Percentiles rank a stretch among this genome's conserved stretches.
These are phyloP conservation scores for Paramicrosporidium saccamoebae DNA, from an alignment of 371 early-diverging fungal genomes.

Conservation along the genomic window DNA sequence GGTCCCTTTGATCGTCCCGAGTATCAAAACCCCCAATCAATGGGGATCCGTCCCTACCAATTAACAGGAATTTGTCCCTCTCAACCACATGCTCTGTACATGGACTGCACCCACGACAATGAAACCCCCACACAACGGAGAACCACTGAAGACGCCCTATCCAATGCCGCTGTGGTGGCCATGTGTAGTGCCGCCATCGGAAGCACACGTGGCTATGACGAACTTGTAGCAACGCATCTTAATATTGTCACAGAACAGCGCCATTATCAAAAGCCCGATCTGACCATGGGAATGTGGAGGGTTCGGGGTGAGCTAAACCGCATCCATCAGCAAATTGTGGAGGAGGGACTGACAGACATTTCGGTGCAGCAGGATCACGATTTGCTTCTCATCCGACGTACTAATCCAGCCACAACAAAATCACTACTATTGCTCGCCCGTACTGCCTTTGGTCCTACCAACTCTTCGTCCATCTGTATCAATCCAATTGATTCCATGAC, in stretches of 20 bases:
- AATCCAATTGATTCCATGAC: too few species aligned
- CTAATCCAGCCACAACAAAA: conserved; percentile 53
- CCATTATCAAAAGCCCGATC: conserved; percentile 15
- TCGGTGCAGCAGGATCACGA: conserved; percentile 78
- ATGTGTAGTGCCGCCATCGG: conserved; percentile 69
- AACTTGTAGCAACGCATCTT: conserved; percentile 41
- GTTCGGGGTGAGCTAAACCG: conserved; percentile 31
- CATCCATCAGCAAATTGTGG: conserved; percentile 40
- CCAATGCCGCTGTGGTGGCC: conserved; percentile 60
- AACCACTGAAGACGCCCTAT: conserved; percentile 45
- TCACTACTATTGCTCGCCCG: conserved; percentile 66
- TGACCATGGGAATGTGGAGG: conserved; percentile 16
- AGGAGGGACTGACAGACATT: conserved; percentile 47
- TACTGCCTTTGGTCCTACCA: too few species aligned
- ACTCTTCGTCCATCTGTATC: too few species aligned
- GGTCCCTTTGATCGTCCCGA: conserved; percentile 29
- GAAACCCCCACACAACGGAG: conserved; percentile 71
- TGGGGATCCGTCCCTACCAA: conserved; percentile 1
- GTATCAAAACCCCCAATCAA: not conserved
- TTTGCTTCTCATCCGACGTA: conserved; percentile 58
- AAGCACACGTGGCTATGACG: conserved; percentile 83
- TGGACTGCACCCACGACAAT: conserved; percentile 95
- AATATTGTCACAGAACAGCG: conserved; percentile 59
- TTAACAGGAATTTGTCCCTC: conserved; percentile 4
- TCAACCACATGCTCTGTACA: conserved; percentile 64